A percentile compares a stretch with the other conserved stretches of the same genome.
Evolutionary conservation across 106 monocot genomes (phyloP).

Genomic region (Acorus gramineus): DNA sequence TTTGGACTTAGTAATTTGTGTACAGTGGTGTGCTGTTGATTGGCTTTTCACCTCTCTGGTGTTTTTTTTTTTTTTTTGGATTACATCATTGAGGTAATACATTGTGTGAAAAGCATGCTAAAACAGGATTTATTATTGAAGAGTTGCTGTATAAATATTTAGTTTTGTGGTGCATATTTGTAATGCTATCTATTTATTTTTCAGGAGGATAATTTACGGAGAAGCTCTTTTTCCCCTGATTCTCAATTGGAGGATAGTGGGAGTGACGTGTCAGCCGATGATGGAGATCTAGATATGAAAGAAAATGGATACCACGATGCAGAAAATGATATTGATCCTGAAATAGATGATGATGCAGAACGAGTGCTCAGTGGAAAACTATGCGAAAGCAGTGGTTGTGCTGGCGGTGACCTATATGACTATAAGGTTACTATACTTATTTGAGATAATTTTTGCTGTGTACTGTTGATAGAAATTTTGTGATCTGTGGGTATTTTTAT

Average conservation of each 20-base stretch:
- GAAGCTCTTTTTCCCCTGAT: conserved; percentile 68
- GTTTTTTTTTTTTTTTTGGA: neutral
- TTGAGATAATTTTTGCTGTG: too few relatives aligned
- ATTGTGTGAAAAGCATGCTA: too few relatives aligned
- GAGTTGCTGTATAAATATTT: too few relatives aligned
- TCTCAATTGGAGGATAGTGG: conserved; percentile 79
- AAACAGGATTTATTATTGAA: too few relatives aligned
- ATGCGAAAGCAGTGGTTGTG: conserved; percentile 98
- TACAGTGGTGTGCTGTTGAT: neutral
- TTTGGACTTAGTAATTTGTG: too few relatives aligned
- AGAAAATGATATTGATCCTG: conserved; percentile 59
- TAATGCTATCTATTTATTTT: conserved; percentile 1
- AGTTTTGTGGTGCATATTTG: too few relatives aligned
- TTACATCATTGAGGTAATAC: too few relatives aligned
- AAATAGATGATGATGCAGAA: conserved; percentile 59
- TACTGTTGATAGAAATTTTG: too few relatives aligned
- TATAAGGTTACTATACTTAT: conserved; percentile 51
- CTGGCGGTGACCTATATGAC: conserved; percentile 96
- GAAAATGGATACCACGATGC: conserved; percentile 75
- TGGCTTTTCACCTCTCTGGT: neutral
- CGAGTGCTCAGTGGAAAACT: conserved; percentile 89
- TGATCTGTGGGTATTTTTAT: too few relatives aligned
- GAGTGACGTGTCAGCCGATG: conserved; percentile 69
- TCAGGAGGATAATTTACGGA: conserved; percentile 67
- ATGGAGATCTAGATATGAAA: conserved; percentile 55